These are phyloP conservation scores for Podila verticillata DNA, from an alignment of 192 early-diverging fungal species.

Conservation along the genomic window DNA sequence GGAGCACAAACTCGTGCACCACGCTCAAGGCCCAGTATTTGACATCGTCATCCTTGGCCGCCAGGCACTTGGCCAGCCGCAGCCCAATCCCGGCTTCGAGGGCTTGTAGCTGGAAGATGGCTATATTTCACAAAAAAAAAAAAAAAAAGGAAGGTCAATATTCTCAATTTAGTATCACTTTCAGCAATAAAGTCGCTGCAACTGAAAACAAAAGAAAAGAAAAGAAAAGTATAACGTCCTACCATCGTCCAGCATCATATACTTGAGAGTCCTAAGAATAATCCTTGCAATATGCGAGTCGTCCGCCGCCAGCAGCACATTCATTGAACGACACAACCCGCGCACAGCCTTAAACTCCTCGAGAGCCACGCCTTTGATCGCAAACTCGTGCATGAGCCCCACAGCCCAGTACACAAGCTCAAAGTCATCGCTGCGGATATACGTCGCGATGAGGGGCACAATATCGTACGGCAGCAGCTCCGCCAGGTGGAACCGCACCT, in stretches of 20 bases:
- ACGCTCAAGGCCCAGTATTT: constrained; percentile 77
- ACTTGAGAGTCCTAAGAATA: constrained; percentile 75
- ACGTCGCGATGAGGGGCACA: constrained; percentile 71
- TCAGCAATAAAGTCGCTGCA: background rate
- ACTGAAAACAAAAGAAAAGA: background rate
- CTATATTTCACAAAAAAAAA: constrained; percentile 26
- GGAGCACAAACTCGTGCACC: constrained; percentile 50
- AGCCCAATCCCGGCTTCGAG: constrained; percentile 65
- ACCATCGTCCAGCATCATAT: constrained; percentile 71
- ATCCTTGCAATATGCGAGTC: constrained; percentile 76
- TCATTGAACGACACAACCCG: constrained; percentile 70
- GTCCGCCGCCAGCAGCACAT: constrained; percentile 64
- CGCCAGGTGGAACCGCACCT: constrained; percentile 57
- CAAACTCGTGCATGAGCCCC: constrained; percentile 83
- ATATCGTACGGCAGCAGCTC: constrained; percentile 72
- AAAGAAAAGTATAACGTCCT: background rate
- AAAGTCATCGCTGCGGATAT: constrained; percentile 77
- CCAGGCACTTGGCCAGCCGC: constrained; percentile 71
- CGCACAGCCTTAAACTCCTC: constrained; percentile 67
- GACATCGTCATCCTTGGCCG: constrained; percentile 72
- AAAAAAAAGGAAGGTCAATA: background rate
- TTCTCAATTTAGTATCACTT: background rate
- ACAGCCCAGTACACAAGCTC: constrained; percentile 84
- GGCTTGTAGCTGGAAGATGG: constrained; percentile 68
- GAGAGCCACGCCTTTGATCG: constrained; percentile 68